Evolutionary conservation across 2,329 filamentous ascomycete genomes (phyloP), one percentile per base, ranked within the genome.

Genomic region (Fusarium proliferatum): DNA sequence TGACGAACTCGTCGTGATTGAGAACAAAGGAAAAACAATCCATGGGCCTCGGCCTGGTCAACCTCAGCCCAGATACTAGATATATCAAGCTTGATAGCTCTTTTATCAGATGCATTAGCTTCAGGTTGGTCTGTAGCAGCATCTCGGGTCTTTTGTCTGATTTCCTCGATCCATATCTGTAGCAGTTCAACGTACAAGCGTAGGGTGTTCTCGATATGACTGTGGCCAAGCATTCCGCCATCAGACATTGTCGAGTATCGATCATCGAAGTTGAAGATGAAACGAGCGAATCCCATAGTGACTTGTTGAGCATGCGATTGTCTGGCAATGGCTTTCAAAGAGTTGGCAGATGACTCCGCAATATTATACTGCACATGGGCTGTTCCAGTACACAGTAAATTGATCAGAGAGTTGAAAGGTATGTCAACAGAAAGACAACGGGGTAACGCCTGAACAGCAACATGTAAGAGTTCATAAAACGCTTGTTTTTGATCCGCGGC

Each of bases 261-360:
- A 75, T 97, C 95, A 81, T 99, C 97, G 80, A 98, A 99, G 76
- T 96, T 97, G 85, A 99, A 99, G 60, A 99, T 99, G 82, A 98
- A 99, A 33, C 95, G 89, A 42, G 96, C 94, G 82, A 99, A 99
- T 0, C 96, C 96, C 82, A 97, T 97, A 1, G 95, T 97, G 6
- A 99, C 96, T 81, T 96, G 94, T 76, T 99, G 95, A 1, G 96
- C 95, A 82, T 97, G 93, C 12, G 93, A 94, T 79, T 99, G 96
- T 38, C 94, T 89, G 16, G 97, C 96, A 77, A 99, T 99, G 0
- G 96, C 96, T 81, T 98, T 98, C 21, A 99, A 84, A 3, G 96
- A 98, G 75, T 95, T 93, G 6, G 95, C 94, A 3, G 97, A 98
- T 2, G 96, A 98, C 48, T 91, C 89, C 2, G 96, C 97, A 80